Base-by-base conservation (phyloP, 1,284 basidiomycete genomes). In the Sutorius eximius region DNA sequence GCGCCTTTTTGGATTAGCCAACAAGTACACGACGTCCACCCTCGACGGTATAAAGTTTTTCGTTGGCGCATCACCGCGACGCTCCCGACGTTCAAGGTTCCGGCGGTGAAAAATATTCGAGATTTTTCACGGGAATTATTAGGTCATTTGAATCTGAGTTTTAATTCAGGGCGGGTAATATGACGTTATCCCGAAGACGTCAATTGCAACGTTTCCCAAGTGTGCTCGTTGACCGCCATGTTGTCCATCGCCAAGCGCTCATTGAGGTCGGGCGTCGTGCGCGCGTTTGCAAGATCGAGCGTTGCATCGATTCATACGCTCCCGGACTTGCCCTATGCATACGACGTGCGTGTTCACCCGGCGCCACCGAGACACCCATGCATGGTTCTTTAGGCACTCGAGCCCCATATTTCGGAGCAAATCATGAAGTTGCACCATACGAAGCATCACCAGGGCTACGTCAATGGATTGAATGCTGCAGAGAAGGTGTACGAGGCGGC, bases 351-450 rank as follows among this genome's bases (percentile, higher is more conserved):
- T 60, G 2, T 41, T 34, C 29, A 20, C 51, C 51, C 18, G 16
- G 40, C 24, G 12, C 18, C 32, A 32, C 45, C 53, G 51, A 54
- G 20, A 29, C 33, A 45, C 37, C 32, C 18, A 24, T 13, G 15
- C 5, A 16, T 15, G 15, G 29, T 8, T 18, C 11, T 11, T 37
- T 53, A 83, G 81, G 87, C 85, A n/a, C 82, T 89, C 55, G 86
- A 91, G 71, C 87, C 88, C 13, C 79, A 82, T 69, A 89, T 92
- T 68, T 87, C 84, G 5, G 75, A 81, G 64, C 84, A 93, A 73
- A 95, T 94, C 65, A 95, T 95, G 93, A 86, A 81, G 56, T 82
- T 98, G 58, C 96, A 99, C 75, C 95, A 99, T 80, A 85, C 85
- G 64, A 96, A 95, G 81, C 96, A 99, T 72, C 96, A 98, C 74